A percentile compares a stretch with the other conserved stretches of the same genome.
Conservation (phyloP, 1,139 yeast species). For the Candida mesenterica region DNA sequence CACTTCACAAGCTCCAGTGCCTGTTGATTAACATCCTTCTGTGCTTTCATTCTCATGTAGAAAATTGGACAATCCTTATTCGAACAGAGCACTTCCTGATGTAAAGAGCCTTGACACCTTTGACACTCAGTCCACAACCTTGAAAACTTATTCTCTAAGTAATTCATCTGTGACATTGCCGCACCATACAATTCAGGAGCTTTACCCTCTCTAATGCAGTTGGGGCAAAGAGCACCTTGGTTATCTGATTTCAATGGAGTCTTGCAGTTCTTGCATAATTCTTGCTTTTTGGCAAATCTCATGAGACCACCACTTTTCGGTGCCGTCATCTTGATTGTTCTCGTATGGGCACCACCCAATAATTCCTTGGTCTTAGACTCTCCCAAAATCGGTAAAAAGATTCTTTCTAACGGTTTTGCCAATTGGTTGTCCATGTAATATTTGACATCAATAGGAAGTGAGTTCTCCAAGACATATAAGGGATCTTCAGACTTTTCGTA, state of each 20-base stretch:
- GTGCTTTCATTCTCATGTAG: conserved; percentile 95
- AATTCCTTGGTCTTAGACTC: conserved; percentile 78
- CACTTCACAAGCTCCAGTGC: conserved; percentile 71
- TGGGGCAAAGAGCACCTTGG: conserved; percentile 77
- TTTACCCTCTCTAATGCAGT: conserved; percentile 65
- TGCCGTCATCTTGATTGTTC: conserved; percentile 67
- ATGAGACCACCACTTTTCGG: conserved; percentile 77
- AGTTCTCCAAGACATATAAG: conserved; percentile 83
- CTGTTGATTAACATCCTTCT: conserved; percentile 75
- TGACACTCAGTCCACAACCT: conserved; percentile 98
- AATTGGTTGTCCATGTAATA: conserved; percentile 92
- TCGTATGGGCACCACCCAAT: conserved; percentile 77
- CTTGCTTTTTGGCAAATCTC: conserved; percentile 89
- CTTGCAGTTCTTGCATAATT: conserved; percentile 84
- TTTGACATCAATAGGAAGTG: conserved; percentile 90
- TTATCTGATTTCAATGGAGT: conserved; percentile 67
- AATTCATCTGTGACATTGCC: conserved; percentile 76
- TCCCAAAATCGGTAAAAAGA: conserved; percentile 93
- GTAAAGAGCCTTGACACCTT: conserved; percentile 93
- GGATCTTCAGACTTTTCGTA: conserved; percentile 98
- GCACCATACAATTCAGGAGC: conserved; percentile 71
- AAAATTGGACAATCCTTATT: conserved; percentile 97
- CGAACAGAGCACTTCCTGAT: conserved; percentile 93
- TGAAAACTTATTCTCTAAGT: conserved; percentile 78
- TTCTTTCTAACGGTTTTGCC: conserved; percentile 88